Evolutionary conservation across 2,329 filamentous ascomycete species (phyloP), one percentile per base, ranked within the genome.

Genomic region (Ophiostoma tasmaniense): DNA sequence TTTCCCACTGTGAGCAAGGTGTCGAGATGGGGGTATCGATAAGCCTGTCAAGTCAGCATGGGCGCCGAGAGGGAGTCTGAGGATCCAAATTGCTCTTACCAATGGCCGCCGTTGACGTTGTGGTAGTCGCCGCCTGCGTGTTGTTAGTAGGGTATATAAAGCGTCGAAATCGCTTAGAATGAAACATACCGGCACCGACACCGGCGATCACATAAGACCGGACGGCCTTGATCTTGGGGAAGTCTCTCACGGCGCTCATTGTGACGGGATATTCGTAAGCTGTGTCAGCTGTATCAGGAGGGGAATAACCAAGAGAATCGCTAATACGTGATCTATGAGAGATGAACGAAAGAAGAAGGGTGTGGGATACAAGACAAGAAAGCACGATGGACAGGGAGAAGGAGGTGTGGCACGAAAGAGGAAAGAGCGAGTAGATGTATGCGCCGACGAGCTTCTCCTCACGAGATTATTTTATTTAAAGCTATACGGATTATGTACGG

Each of bases 21-120:
- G 93, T 97, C 1, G 93, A 93, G 77, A 97, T 97, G 74, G 93
- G 89, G 71, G 90, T 90, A 80, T 97, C 93, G 73, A 97, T 90
- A 74, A 97, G 83, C 93, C 93, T 96, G 79, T 82, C 81, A 11
- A 1, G 37, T 69, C 10, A 71, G 66, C 22, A 28, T 28, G 55
- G n/a, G 55, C 37, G n/a, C 11, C 22, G 37, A n/a, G 45, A 39
- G 64, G 30, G n/a, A 35, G 4, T 1, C 6, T 8, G 10, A 22
- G 42, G 33, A 45, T 64, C 45, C 14, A 8, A 28, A 66, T 11
- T n/a, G 33, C 7, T n/a, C 81, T 73, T 79, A 89, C 87, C 87
- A 90, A 75, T 90, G 87, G 28, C 87, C 87, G 42, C 86, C 84
- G 73, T 92, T 85, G 75, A 96, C 93, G 84, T 97, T 97, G 83